Evolutionary conservation across 345 rosid genomes (phyloP).

Genomic region (Boechera retrofracta): DNA sequence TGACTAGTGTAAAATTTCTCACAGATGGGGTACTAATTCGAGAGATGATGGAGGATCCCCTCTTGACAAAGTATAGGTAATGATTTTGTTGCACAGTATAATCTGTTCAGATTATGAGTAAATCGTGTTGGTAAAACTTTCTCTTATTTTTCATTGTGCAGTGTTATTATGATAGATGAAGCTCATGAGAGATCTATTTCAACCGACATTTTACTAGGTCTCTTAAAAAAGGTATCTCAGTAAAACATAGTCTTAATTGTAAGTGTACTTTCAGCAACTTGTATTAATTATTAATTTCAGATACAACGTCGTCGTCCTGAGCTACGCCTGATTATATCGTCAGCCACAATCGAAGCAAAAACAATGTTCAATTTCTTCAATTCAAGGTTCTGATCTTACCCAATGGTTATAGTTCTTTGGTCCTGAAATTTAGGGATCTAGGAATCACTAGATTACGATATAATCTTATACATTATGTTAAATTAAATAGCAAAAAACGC

Average conservation of each 20-base stretch:
- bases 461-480: background rate
- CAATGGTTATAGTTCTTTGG: conserved; percentile 5
- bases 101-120: background rate
- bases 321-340: conserved; percentile 82
- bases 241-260: background rate
- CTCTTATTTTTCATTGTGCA: conserved; percentile 35
- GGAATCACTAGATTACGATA: background rate
- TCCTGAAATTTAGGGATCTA: conserved; percentile 4
- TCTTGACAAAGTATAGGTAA: conserved; percentile 93
- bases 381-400: conserved; percentile 57
- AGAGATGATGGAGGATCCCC: conserved; percentile 99
- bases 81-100: conserved; percentile 19
- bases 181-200: conserved; percentile 99
- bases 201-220: conserved; percentile 93
- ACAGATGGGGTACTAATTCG: conserved; percentile 93
- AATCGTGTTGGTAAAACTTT: conserved; percentile 18
- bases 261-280: background rate
- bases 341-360: conserved; percentile 97
- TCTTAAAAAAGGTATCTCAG: conserved; percentile 76
- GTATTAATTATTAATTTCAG: conserved; percentile 44
- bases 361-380: conserved; percentile 83
- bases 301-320: conserved; percentile 93
- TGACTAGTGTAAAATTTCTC: conserved; percentile 82
- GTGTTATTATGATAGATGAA: conserved; percentile 99
- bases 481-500: conserved; percentile 55